phyloP scores from a whole-genome alignment of 768 basidiomycete species.

The Strobilomyces confusus region DNA sequence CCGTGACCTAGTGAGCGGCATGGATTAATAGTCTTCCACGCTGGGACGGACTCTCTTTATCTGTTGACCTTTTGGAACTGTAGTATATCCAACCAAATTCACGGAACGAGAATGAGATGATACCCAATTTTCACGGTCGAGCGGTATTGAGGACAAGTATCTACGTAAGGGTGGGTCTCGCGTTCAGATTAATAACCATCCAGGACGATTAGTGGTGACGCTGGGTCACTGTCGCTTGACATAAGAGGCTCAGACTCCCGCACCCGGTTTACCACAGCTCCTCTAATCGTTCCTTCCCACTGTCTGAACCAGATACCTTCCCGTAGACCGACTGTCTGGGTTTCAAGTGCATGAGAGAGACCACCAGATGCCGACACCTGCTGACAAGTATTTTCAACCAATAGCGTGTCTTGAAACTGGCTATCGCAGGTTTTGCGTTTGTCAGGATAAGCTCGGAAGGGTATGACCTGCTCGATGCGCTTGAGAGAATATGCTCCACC shows the following conservation, averaged over 20 bases:
- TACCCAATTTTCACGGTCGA: neutral
- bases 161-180: neutral
- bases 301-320: slow-evolving; percentile 78
- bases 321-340: slow-evolving; percentile 50
- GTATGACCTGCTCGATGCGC: slow-evolving; percentile 27
- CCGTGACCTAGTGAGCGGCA: neutral
- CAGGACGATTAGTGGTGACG: slow-evolving; percentile 18
- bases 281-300: slow-evolving; percentile 69
- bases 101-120: neutral
- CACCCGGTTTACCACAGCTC: slow-evolving; percentile 48
- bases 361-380: slow-evolving; percentile 21
- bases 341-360: slow-evolving; percentile 28
- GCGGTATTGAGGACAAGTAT: neutral
- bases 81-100: slow-evolving; percentile 7
- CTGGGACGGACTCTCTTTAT: slow-evolving; percentile 15
- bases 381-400: neutral
- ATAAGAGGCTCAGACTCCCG: slow-evolving; percentile 33
- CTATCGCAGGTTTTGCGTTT: slow-evolving; percentile 4
- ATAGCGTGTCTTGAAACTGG: slow-evolving; percentile 2
- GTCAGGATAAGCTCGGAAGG: slow-evolving; percentile 1
- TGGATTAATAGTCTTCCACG: neutral
- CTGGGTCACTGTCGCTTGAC: slow-evolving; percentile 23
- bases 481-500: slow-evolving; percentile 77
- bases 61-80: slow-evolving; percentile 14
- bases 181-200: slow-evolving; percentile 19